Percentiles rank a stretch among this genome's conserved stretches.
Conservation (phyloP, 2,329 filamentous ascomycete genomes). For the Sphaerostilbella broomeana region DNA sequence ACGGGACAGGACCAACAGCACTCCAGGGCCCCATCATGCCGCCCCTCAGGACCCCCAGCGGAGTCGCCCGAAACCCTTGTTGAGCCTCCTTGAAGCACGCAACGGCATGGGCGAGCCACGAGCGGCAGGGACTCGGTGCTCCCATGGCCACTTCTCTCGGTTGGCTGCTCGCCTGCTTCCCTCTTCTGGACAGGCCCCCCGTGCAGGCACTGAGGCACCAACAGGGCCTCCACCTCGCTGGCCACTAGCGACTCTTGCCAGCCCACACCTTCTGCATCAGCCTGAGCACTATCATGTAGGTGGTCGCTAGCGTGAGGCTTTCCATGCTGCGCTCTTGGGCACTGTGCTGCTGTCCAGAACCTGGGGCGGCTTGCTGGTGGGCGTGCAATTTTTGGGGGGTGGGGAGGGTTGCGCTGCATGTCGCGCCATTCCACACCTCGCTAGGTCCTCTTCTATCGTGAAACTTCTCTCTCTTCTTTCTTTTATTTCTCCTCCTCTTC, state of each 20-base stretch:
- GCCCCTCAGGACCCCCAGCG: neutral
- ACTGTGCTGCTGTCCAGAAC: too few relatives aligned
- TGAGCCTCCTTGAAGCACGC: neutral
- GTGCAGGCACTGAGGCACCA: too few relatives aligned
- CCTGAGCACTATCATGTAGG: neutral
- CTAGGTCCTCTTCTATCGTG: slow-evolving; percentile 3
- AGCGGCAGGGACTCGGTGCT: slow-evolving; percentile 6
- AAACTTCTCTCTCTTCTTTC: slow-evolving; percentile 4
- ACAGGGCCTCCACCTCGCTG: too few relatives aligned
- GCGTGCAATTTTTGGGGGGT: neutral
- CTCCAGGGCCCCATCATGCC: too few relatives aligned
- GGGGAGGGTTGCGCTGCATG: slow-evolving; percentile 1
- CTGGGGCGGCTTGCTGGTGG: neutral
- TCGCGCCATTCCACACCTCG: too few relatives aligned
- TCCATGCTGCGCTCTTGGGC: slow-evolving; percentile 1
- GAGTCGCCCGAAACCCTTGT: neutral
- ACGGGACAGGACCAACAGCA: too few relatives aligned
- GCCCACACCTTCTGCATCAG: slow-evolving; percentile 2
- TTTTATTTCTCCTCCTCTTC: slow-evolving; percentile 1
- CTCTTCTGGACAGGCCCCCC: too few relatives aligned
- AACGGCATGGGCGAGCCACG: neutral
- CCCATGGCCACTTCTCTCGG: too few relatives aligned
- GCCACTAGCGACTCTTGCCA: too few relatives aligned
- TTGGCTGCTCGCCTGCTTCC: too few relatives aligned
- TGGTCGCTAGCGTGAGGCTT: neutral